phyloP scores from a whole-genome alignment of 768 basidiomycete species.

The Kwoniella botswanensis region DNA sequence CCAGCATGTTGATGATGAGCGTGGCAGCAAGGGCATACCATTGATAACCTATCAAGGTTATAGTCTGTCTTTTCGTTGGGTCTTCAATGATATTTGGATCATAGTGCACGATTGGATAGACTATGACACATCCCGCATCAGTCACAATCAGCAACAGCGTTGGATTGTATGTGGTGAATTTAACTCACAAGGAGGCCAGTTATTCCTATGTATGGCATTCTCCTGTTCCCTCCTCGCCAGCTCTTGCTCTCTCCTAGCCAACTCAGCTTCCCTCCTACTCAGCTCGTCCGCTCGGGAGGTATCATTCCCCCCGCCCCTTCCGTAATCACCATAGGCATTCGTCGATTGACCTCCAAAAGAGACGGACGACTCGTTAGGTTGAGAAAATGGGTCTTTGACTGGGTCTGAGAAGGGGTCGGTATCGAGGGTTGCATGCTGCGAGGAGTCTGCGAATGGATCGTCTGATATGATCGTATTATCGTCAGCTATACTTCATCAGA shows the following conservation, averaged over 20 bases:
- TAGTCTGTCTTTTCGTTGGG: slow-evolving; percentile 73
- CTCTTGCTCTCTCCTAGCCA: slow-evolving; percentile 63
- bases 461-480: neutral
- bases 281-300: slow-evolving; percentile 18
- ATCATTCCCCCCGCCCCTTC: slow-evolving; percentile 16
- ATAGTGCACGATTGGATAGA: slow-evolving; percentile 93
- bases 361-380: slow-evolving; percentile 48
- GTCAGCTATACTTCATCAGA: neutral
- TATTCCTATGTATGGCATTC: slow-evolving; percentile 79
- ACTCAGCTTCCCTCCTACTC: slow-evolving; percentile 38
- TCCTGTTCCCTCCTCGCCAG: slow-evolving; percentile 79
- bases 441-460: slow-evolving; percentile 37
- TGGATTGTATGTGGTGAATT: slow-evolving; percentile 18
- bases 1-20: slow-evolving; percentile 84
- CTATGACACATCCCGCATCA: slow-evolving; percentile 59
- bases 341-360: slow-evolving; percentile 38
- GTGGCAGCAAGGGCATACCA: slow-evolving; percentile 89
- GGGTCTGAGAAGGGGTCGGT: slow-evolving; percentile 52
- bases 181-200: slow-evolving; percentile 86
- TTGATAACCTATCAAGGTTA: slow-evolving; percentile 85
- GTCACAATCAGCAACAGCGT: neutral
- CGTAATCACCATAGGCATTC: slow-evolving; percentile 20
- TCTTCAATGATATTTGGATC: slow-evolving; percentile 82
- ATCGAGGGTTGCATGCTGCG: slow-evolving; percentile 36
- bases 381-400: slow-evolving; percentile 45